A percentile compares a stretch with the other conserved stretches of the same genome.
Conservation (phyloP, 2,329 filamentous ascomycete species). For the Colletotrichum eremochloae region DNA sequence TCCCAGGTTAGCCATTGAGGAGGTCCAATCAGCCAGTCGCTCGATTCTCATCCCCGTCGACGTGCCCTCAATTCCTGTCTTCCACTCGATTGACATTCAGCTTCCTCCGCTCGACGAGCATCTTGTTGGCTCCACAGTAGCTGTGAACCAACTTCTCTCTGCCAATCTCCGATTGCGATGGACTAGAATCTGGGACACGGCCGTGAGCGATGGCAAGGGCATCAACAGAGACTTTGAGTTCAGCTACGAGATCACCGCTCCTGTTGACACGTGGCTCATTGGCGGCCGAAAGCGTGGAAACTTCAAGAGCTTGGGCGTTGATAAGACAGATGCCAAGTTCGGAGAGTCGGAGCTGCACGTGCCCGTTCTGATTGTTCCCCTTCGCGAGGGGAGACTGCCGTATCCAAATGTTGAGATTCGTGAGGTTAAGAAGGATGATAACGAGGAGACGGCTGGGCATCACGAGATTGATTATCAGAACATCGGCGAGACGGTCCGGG, state of each 20-base stretch:
- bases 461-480: conserved; percentile 88
- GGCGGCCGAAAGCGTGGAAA: conserved; percentile 85
- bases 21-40: conserved; percentile 53
- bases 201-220: conserved; percentile 46
- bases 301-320: conserved; percentile 70
- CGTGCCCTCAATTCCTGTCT: conserved; percentile 83
- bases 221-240: conserved; percentile 71
- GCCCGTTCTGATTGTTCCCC: conserved; percentile 81
- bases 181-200: conserved; percentile 73
- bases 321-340: conserved; percentile 51
- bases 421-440: conserved; percentile 60
- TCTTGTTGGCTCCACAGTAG: conserved; percentile 57
- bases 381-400: conserved; percentile 82
- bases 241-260: conserved; percentile 83
- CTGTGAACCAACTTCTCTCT: conserved; percentile 74
- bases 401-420: conserved; percentile 85
- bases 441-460: conserved; percentile 44
- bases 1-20: conserved; percentile 49
- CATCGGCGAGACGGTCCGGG: conserved; percentile 80
- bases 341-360: conserved; percentile 69
- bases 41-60: conserved; percentile 91
- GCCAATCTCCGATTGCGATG: conserved; percentile 73
- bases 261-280: conserved; percentile 84
- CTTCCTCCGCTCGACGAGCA: conserved; percentile 44
- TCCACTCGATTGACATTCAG: conserved; percentile 82